These are phyloP conservation scores for Paramecium octaurelia DNA, from an alignment of 73 alveolate genomes.

Conservation along the genomic window DNA sequence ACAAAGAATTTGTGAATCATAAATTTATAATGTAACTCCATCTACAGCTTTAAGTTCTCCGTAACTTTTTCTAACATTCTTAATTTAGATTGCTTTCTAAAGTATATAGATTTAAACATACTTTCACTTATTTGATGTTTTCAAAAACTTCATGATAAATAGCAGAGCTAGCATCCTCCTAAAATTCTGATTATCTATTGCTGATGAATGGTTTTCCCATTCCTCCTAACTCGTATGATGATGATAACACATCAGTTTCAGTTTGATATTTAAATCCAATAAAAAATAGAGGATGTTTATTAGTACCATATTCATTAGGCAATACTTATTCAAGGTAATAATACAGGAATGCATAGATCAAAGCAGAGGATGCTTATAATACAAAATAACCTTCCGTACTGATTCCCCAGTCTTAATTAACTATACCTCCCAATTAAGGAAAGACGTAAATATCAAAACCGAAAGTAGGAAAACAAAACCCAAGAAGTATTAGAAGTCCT, in stretches of 20 bases:
- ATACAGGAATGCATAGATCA: constrained; percentile 19
- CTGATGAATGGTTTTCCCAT: background rate
- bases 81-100: background rate
- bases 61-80: background rate
- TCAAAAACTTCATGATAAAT: constrained; percentile 21
- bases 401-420: background rate
- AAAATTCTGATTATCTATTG: background rate
- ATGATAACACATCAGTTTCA: background rate
- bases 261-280: background rate
- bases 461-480: background rate
- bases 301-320: constrained; percentile 59
- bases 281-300: constrained; percentile 48
- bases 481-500: background rate
- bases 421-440: background rate
- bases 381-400: background rate
- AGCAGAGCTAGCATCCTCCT: constrained; percentile 30
- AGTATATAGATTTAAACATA: background rate
- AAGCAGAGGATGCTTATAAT: background rate
- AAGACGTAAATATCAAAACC: background rate
- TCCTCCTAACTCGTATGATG: background rate
- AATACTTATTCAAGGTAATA: constrained; percentile 37
- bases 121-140: background rate
- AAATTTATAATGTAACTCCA: background rate
- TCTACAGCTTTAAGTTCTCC: constrained; percentile 52
- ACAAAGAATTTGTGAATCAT: constrained; percentile 28